phyloP scores from a whole-genome alignment of 2,329 filamentous ascomycete genomes.

The Knufia fluminis region DNA sequence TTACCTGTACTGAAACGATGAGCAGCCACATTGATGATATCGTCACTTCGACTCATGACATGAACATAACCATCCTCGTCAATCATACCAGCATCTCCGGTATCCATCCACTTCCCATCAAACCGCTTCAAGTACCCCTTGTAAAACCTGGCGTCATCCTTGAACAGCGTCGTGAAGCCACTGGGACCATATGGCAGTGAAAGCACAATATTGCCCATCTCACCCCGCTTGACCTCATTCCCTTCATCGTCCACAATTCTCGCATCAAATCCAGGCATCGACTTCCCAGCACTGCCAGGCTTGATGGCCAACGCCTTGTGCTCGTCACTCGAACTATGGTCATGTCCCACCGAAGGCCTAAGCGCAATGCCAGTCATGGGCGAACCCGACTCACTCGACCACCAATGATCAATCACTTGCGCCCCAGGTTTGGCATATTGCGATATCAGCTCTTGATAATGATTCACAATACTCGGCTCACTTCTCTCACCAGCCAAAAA shows the following conservation, averaged over 20 bases:
- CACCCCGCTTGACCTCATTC: constrained; percentile 57
- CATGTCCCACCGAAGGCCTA: constrained; percentile 51
- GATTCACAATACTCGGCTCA: constrained; percentile 73
- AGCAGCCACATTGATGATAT: constrained; percentile 92
- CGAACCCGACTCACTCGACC: constrained; percentile 61
- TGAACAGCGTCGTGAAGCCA: constrained; percentile 76
- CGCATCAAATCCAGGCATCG: constrained; percentile 87
- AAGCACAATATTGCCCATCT: constrained; percentile 88
- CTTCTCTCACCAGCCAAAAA: constrained; percentile 86
- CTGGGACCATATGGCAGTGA: constrained; percentile 74
- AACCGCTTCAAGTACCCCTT: constrained; percentile 78
- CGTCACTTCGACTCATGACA: constrained; percentile 60
- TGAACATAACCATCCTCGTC: constrained; percentile 61
- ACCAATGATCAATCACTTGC: constrained; percentile 62
- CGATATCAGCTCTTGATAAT: constrained; percentile 66
- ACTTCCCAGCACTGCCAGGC: constrained; percentile 79
- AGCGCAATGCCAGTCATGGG: constrained; percentile 59
- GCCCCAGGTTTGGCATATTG: constrained; percentile 56
- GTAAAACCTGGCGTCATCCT: constrained; percentile 78
- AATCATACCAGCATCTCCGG: constrained; percentile 80
- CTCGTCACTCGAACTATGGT: constrained; percentile 21
- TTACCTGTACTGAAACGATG: constrained; percentile 80
- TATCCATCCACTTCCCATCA: constrained; percentile 74
- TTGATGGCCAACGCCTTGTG: constrained; percentile 53
- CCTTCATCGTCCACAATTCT: constrained; percentile 74